Evolutionary conservation across 805 yeast genomes (phyloP).

Genomic region (Clavispora fructus): DNA sequence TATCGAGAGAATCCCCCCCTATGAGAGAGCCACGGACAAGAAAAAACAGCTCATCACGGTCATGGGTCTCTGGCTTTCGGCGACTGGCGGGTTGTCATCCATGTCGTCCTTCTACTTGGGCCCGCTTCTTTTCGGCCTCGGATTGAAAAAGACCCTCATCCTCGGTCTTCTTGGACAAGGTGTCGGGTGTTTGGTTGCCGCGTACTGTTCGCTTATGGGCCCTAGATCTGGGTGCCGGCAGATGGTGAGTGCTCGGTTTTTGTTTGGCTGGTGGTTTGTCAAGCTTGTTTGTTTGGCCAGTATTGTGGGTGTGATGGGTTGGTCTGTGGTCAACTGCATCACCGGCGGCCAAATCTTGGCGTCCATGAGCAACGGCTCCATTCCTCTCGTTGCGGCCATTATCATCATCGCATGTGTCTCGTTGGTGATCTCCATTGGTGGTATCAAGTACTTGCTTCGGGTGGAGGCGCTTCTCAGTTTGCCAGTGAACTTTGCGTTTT

Average conservation of each 20-base stretch:
- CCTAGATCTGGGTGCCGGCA: conserved; percentile 88
- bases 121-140: conserved; percentile 63
- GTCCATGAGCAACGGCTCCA: conserved; percentile 56
- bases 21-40: conserved; percentile 48
- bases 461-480: conserved; percentile 65
- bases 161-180: conserved; percentile 60
- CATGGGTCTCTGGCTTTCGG: conserved; percentile 76
- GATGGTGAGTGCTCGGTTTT: conserved; percentile 74
- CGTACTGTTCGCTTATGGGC: conserved; percentile 81
- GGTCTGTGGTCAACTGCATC: conserved; percentile 89
- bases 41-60: conserved; percentile 38
- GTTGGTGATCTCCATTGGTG: conserved; percentile 66
- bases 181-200: conserved; percentile 73
- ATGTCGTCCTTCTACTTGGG: conserved; percentile 81
- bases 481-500: conserved; percentile 64
- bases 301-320: conserved; percentile 77
- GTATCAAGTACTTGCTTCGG: conserved; percentile 63
- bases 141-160: conserved; percentile 57
- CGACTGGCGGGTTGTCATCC: conserved; percentile 83
- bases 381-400: conserved; percentile 73
- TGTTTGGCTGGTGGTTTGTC: conserved; percentile 85
- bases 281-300: conserved; percentile 68
- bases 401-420: conserved; percentile 62
- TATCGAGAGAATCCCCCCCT: conserved; percentile 66
- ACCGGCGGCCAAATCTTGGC: conserved; percentile 81